These are phyloP conservation scores for Chytriomyces sp. DNA, from an alignment of 192 early-diverging fungal species.

Conservation along the genomic window DNA sequence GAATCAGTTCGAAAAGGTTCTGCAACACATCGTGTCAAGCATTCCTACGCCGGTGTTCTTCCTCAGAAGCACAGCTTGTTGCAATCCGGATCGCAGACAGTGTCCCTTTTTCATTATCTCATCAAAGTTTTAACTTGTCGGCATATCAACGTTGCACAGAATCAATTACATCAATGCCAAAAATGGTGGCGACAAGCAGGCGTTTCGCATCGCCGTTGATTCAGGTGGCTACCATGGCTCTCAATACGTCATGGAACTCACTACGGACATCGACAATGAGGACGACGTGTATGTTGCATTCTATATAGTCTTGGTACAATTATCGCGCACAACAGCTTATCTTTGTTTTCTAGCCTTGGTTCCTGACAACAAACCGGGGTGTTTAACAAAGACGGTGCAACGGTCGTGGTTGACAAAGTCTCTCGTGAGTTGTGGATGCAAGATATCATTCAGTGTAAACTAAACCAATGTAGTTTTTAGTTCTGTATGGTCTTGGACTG, in stretches of 20 bases:
- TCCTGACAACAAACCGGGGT: constrained; percentile 32
- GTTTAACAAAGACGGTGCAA: constrained; percentile 49
- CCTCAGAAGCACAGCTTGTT: too few relatives aligned
- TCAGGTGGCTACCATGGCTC: constrained; percentile 59
- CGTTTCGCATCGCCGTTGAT: constrained; percentile 50
- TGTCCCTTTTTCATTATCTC: too few relatives aligned
- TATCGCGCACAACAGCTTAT: background rate
- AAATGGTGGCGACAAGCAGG: background rate
- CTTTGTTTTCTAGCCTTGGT: background rate
- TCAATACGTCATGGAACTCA: constrained; percentile 58
- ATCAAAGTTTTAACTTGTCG: too few relatives aligned
- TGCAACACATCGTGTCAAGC: too few relatives aligned
- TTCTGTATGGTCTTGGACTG: constrained; percentile 4
- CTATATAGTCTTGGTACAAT: background rate
- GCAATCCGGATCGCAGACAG: too few relatives aligned
- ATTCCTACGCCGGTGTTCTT: too few relatives aligned
- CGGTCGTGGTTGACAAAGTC: constrained; percentile 46
- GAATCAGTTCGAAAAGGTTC: too few relatives aligned
- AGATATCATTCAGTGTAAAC: constrained; percentile 54
- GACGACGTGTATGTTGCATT: constrained; percentile 43
- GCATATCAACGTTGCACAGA: constrained; percentile 10
- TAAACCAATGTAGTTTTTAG: too few relatives aligned
- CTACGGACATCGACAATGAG: constrained; percentile 36
- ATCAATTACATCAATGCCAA: constrained; percentile 40
- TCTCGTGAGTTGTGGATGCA: constrained; percentile 58